Conservation (phyloP, 1,139 yeast genomes). For the Nakaseomyces nivariensis region DNA sequence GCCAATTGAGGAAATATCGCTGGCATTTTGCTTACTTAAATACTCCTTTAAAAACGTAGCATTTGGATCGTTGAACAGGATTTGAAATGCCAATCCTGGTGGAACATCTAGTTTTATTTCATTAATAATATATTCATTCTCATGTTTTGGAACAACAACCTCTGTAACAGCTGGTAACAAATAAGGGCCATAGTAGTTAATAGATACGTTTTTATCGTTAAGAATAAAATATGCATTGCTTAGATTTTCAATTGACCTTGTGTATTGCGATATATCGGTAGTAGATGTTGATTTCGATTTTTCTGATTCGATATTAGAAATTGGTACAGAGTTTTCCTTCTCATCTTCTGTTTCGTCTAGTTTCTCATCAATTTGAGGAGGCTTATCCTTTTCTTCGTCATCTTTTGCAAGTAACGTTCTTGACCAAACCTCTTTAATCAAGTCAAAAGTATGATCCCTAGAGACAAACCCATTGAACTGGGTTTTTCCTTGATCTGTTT, state of each 20-base stretch:
- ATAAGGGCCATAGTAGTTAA: neutral
- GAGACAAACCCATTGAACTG: slow-evolving; percentile 85
- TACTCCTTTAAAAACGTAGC: slow-evolving; percentile 47
- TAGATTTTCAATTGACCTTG: neutral
- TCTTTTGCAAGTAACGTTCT: slow-evolving; percentile 10
- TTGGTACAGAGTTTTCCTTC: slow-evolving; percentile 8
- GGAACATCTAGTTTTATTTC: slow-evolving; percentile 54
- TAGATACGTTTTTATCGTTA: neutral
- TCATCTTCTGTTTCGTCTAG: slow-evolving; percentile 11
- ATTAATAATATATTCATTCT: slow-evolving; percentile 45
- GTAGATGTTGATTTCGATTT: slow-evolving; percentile 4
- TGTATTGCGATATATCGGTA: slow-evolving; percentile 4
- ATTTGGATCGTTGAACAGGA: slow-evolving; percentile 58
- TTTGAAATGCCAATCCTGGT: slow-evolving; percentile 58
- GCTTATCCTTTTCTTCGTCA: slow-evolving; percentile 13
- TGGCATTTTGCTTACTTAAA: slow-evolving; percentile 58
- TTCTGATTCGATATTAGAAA: slow-evolving; percentile 4
- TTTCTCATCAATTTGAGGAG: slow-evolving; percentile 16
- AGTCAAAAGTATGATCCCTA: slow-evolving; percentile 67
- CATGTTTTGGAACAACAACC: neutral
- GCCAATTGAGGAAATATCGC: slow-evolving; percentile 45
- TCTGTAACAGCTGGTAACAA: neutral
- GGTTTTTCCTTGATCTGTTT: slow-evolving; percentile 52
- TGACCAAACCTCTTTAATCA: slow-evolving; percentile 54
- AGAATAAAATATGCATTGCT: neutral